phyloP scores from a whole-genome alignment of 2,329 filamentous ascomycete genomes.

The Fonsecaea erecta region DNA sequence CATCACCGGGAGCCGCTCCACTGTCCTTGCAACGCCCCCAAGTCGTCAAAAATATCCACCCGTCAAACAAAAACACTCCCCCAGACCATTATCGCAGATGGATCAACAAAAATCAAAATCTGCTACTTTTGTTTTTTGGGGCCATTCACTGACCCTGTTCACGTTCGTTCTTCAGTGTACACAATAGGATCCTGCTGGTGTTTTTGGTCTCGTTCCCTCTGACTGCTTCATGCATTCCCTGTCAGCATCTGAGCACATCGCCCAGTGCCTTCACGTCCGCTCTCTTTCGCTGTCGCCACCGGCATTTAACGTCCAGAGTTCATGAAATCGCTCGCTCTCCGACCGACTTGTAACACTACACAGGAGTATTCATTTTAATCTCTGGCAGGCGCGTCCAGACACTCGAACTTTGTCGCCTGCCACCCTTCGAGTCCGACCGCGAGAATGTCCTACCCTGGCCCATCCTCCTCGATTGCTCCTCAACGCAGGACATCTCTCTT shows the following conservation, averaged over 20 bases:
- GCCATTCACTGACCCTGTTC: background rate
- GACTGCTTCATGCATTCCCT: slow-evolving; percentile 1
- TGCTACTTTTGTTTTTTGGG: slow-evolving; percentile 2
- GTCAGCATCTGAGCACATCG: slow-evolving; percentile 2
- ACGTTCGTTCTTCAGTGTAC: slow-evolving; percentile 10
- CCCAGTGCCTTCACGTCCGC: background rate
- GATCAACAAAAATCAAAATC: slow-evolving; percentile 8
- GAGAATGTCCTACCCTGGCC: slow-evolving; percentile 37
- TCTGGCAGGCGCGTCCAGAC: slow-evolving; percentile 11
- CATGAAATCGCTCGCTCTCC: background rate
- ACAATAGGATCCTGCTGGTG: slow-evolving; percentile 3
- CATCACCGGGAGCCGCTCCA: background rate
- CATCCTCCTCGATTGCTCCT: slow-evolving; percentile 37
- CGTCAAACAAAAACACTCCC: slow-evolving; percentile 6
- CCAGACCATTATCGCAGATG: background rate
- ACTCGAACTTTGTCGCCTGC: background rate
- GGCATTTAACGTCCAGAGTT: background rate
- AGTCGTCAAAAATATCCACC: slow-evolving; percentile 6
- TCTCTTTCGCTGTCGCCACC: slow-evolving; percentile 17
- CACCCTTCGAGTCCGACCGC: background rate
- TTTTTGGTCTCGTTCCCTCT: slow-evolving; percentile 4
- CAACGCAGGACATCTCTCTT: slow-evolving; percentile 48
- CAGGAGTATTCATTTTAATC: background rate
- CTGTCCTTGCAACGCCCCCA: background rate
- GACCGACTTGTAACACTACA: background rate